Base-by-base conservation (phyloP, 2,329 filamentous ascomycete genomes). In the Mollisiaceae sp. region DNA sequence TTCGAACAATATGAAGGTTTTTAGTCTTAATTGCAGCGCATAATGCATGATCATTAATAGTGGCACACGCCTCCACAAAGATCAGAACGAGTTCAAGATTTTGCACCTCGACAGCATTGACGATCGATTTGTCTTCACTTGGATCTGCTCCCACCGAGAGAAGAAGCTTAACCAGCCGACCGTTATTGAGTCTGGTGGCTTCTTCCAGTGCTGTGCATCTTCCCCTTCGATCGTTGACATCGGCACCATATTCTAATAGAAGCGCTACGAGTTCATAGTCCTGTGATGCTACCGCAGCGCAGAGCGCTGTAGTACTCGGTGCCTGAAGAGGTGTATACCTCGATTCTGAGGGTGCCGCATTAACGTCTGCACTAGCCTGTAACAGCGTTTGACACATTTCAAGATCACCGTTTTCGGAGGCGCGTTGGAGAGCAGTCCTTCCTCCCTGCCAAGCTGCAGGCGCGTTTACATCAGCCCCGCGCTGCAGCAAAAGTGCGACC, bases 281-380 rank as follows among this genome's bases (percentile, higher is more conserved):
- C 12, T 36, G 38, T 20, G 22, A 52, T 36, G 39, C 47, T 9
- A 62, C 60, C 1, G 60, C 60, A 20, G 60, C 60, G 24, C 43
- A 43, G 6, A 62, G 24, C 15, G 59, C 22, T 12, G 59, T 56
- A 9, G n/a, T n/a, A n/a, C n/a, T n/a, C n/a, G n/a, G n/a, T n/a
- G n/a, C n/a, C n/a, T n/a, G n/a, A n/a, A n/a, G n/a, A n/a, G 60
- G 35, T 24, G 22, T 22, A 12, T 38, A 12, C 1, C 43, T 36
- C 9, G 27, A 20, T 8, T 12, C 47, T 11, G 1, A 2, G 2
- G 47, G 47, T 11, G 50, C 39, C 22, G 38, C 39, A 36, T 63
- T 61, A 5, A 67, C 41, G 22, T 65, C 65, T 2, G 63, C 59
- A 18, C 62, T 57, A 38, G 43, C 55, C 2, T 65, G 43, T 8